Conservation (phyloP, 1,284 basidiomycete genomes). For the Boletus semigastroideus region DNA sequence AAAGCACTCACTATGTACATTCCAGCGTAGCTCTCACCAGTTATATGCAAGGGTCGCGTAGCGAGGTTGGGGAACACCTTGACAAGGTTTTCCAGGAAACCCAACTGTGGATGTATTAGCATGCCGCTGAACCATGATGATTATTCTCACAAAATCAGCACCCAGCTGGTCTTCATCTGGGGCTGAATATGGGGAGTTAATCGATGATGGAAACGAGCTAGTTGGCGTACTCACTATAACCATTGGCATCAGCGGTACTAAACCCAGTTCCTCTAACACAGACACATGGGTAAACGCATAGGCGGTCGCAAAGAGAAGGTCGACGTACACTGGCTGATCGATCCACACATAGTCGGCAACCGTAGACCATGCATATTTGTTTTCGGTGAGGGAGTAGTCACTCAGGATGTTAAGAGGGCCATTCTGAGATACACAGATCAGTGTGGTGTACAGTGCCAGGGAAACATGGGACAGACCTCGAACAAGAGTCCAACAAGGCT, state of each 20-base stretch:
- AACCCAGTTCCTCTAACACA: conserved; percentile 56
- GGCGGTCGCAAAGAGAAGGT: not conserved
- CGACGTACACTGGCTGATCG: conserved; percentile 67
- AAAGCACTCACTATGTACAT: conserved; percentile 53
- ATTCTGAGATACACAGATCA: conserved; percentile 43
- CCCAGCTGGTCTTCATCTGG: conserved; percentile 65
- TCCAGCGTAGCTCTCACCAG: conserved; percentile 69
- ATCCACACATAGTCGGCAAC: conserved; percentile 69
- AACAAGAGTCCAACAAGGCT: conserved; percentile 62
- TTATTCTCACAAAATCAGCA: conserved; percentile 58
- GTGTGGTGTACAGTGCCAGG: conserved; percentile 15
- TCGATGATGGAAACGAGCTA: conserved; percentile 17
- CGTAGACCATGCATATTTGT: conserved; percentile 56
- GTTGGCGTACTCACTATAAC: conserved; percentile 45
- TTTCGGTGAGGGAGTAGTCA: conserved; percentile 47
- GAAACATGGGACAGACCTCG: conserved; percentile 44
- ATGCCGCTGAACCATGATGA: not conserved
- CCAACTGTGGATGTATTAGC: conserved; percentile 43
- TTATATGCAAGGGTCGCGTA: conserved; percentile 59
- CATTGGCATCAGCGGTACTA: conserved; percentile 58
- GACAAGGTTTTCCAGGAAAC: conserved; percentile 62
- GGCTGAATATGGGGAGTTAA: conserved; percentile 37
- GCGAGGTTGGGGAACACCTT: conserved; percentile 65
- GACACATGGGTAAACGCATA: conserved; percentile 11
- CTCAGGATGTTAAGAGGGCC: conserved; percentile 59